These are phyloP conservation scores for Camellia japonica DNA, from an alignment of 148 eudicot species.

Conservation along the genomic window DNA sequence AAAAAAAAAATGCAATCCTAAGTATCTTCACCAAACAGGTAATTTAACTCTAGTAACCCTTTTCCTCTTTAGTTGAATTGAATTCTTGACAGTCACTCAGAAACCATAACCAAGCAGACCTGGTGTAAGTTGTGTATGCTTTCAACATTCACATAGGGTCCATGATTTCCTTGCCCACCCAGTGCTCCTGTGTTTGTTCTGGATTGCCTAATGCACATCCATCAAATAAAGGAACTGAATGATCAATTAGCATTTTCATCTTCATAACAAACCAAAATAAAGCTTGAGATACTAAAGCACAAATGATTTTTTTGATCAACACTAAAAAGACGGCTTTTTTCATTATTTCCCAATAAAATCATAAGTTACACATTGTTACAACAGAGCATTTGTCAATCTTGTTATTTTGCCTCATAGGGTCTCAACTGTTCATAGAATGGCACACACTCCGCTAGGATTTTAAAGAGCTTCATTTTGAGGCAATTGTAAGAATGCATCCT, in stretches of 20 bases:
- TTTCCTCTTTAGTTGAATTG: no score
- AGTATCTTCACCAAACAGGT: no score
- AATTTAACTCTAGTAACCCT: no score
- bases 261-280: neutral
- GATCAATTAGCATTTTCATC: neutral
- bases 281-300: neutral
- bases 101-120: no score
- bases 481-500: slow-evolving; percentile 13
- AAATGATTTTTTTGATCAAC: neutral
- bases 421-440: neutral
- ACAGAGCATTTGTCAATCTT: neutral
- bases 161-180: neutral
- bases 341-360: neutral
- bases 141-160: no score
- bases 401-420: neutral
- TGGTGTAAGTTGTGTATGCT: no score
- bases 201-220: neutral
- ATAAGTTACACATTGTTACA: neutral
- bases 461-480: slow-evolving; percentile 19
- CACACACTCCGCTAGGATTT: neutral
- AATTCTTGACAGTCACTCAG: no score
- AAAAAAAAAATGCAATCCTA: no score
- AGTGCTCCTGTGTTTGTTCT: neutral
- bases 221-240: neutral
- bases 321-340: neutral